A percentile compares a stretch with the other conserved stretches of the same genome.
Evolutionary conservation across 75 land plant genomes (phyloP).

Genomic region (Larix kaempferi): DNA sequence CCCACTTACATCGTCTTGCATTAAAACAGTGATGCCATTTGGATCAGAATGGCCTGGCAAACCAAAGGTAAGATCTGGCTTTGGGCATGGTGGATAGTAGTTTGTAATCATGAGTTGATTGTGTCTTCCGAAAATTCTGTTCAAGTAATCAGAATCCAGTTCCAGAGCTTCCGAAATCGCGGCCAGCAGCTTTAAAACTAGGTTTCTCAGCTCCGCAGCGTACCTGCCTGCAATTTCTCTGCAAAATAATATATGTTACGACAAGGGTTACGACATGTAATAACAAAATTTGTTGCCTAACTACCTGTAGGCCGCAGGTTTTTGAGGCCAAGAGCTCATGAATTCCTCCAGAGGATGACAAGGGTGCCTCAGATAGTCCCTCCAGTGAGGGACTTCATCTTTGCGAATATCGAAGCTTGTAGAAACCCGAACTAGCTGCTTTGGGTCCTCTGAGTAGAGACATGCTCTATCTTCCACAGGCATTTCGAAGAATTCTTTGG

Average conservation of each 20-base stretch:
- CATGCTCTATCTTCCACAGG: conserved; percentile 3
- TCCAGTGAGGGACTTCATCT: too few species aligned
- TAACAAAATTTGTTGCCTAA: neutral
- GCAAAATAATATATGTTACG: neutral
- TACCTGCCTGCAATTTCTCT: conserved; percentile 36
- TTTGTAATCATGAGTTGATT: conserved; percentile 24
- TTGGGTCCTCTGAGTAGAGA: conserved; percentile 4
- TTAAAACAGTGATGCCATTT: conserved; percentile 17
- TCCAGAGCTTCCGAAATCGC: conserved; percentile 53
- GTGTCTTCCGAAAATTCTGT: conserved; percentile 20
- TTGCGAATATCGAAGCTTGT: too few species aligned
- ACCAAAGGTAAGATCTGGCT: conserved; percentile 25
- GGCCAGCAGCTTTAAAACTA: conserved; percentile 30
- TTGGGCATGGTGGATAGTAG: conserved; percentile 35
- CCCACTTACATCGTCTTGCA: conserved; percentile 30
- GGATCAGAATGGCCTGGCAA: conserved; percentile 19
- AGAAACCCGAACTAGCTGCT: neutral
- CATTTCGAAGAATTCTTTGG: conserved; percentile 20
- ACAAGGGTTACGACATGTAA: neutral
- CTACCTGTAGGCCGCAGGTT: neutral
- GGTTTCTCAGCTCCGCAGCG: conserved; percentile 20
- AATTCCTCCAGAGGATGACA: neutral
- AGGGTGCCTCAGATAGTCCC: neutral
- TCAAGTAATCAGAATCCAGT: conserved; percentile 3
- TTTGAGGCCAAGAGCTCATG: neutral